Conservation (phyloP, 192 early-diverging fungal species). For the Allomyces arbusculus region DNA sequence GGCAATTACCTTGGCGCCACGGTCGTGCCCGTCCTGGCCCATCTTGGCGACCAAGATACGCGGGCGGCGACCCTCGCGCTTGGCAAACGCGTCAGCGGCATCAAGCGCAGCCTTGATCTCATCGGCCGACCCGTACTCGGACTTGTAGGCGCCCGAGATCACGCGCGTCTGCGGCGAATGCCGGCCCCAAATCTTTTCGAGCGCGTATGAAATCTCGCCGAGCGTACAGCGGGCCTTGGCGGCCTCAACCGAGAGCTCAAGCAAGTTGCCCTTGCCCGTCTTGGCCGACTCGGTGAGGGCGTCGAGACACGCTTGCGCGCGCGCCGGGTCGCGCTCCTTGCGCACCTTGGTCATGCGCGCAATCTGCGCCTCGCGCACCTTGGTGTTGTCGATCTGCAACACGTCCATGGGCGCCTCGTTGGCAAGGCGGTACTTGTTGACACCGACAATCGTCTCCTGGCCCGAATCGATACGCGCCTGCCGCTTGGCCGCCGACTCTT, state of each 20-base stretch:
- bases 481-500: conserved; percentile 67
- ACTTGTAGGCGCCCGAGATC: conserved; percentile 68
- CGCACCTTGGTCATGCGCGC: conserved; percentile 37
- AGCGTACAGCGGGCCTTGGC: conserved; percentile 58
- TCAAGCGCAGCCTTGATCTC: conserved; percentile 44
- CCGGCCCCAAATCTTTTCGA: conserved; percentile 65
- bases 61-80: conserved; percentile 58
- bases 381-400: conserved; percentile 59
- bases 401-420: conserved; percentile 48
- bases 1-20: conserved; percentile 85
- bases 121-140: conserved; percentile 44
- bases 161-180: conserved; percentile 63
- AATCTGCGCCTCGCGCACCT: conserved; percentile 46
- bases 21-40: conserved; percentile 84
- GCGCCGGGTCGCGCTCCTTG: conserved; percentile 25
- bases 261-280: conserved; percentile 45
- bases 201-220: conserved; percentile 61
- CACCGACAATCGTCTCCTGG: conserved; percentile 71
- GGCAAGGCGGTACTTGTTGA: conserved; percentile 64
- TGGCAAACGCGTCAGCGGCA: conserved; percentile 42
- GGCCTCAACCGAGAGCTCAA: conserved; percentile 53
- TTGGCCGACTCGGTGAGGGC: conserved; percentile 47
- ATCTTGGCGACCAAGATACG: conserved; percentile 78
- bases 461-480: conserved; percentile 76
- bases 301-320: conserved; percentile 28